A percentile compares a stretch with the other conserved stretches of the same genome.
Evolutionary conservation across 2,329 filamentous ascomycete genomes (phyloP).

Genomic region (Fusarium staphyleae): DNA sequence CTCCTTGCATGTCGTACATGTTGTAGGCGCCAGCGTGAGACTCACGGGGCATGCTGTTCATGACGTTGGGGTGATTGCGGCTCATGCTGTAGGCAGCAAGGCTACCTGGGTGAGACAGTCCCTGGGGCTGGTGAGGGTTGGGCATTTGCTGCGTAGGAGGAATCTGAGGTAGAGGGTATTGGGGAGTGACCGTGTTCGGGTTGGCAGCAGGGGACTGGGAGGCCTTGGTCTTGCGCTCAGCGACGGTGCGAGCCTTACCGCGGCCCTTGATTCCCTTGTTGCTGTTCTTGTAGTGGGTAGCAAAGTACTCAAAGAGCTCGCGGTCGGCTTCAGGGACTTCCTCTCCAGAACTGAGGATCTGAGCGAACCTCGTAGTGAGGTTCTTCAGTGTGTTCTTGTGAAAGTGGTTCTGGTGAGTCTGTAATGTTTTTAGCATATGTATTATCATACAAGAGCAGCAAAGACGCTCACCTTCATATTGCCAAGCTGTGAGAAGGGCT

Average conservation of each 20-base stretch:
- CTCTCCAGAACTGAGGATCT: slow-evolving; percentile 61
- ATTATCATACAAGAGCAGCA: background rate
- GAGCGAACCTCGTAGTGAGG: slow-evolving; percentile 75
- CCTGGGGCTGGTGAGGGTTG: slow-evolving; percentile 34
- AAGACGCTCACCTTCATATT: slow-evolving; percentile 77
- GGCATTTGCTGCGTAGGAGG: slow-evolving; percentile 33
- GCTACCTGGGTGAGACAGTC: slow-evolving; percentile 41
- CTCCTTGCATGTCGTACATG: slow-evolving; percentile 57
- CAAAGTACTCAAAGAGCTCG: slow-evolving; percentile 85
- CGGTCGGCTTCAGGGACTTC: slow-evolving; percentile 69
- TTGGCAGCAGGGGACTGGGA: slow-evolving; percentile 36
- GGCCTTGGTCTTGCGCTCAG: slow-evolving; percentile 43
- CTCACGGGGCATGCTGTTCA: slow-evolving; percentile 43
- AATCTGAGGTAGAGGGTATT: slow-evolving; percentile 42
- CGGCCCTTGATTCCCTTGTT: slow-evolving; percentile 99
- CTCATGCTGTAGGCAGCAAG: slow-evolving; percentile 46
- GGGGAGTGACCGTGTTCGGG: slow-evolving; percentile 21
- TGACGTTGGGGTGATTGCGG: slow-evolving; percentile 37
- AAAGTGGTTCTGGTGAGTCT: slow-evolving; percentile 95
- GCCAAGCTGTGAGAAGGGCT: slow-evolving; percentile 87
- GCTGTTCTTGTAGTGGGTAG: slow-evolving; percentile 91
- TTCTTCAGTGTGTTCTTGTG: slow-evolving; percentile 76
- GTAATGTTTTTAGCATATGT: slow-evolving; percentile 8
- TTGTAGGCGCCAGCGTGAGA: slow-evolving; percentile 49
- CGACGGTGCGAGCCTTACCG: slow-evolving; percentile 80